Conservation (phyloP, 2,329 filamentous ascomycete species). For the Dactylellina cionopaga region DNA sequence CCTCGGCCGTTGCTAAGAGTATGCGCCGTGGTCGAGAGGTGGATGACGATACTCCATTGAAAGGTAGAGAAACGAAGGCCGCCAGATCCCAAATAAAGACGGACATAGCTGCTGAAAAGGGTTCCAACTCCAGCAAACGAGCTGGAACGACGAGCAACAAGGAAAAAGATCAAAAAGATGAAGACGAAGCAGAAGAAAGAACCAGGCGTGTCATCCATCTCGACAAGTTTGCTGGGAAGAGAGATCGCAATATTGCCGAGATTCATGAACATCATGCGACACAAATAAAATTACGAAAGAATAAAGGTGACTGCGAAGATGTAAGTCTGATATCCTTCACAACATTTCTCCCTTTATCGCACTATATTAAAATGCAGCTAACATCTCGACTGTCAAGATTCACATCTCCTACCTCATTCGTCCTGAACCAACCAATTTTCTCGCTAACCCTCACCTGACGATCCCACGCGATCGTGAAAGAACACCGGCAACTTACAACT, state of each 20-base stretch:
- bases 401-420: conserved; percentile 17
- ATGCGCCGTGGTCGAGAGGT: not conserved
- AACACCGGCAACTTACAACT: conserved; percentile 13
- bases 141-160: too few species aligned
- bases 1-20: too few species aligned
- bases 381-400: not conserved
- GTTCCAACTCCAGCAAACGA: too few species aligned
- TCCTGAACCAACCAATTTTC: not conserved
- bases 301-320: not conserved
- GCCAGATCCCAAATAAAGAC: too few species aligned
- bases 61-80: not conserved
- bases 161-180: too few species aligned
- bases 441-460: not conserved
- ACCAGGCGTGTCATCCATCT: too few species aligned
- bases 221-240: not conserved
- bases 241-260: not conserved
- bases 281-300: not conserved
- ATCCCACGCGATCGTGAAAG: not conserved
- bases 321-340: not conserved
- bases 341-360: too few species aligned
- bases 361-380: not conserved
- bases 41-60: not conserved
- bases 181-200: too few species aligned
- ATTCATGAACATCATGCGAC: not conserved
- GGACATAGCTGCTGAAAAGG: too few species aligned